These are phyloP conservation scores for Vishniacozyma victoriae DNA, from an alignment of 768 basidiomycete genomes.

Conservation along the genomic window DNA sequence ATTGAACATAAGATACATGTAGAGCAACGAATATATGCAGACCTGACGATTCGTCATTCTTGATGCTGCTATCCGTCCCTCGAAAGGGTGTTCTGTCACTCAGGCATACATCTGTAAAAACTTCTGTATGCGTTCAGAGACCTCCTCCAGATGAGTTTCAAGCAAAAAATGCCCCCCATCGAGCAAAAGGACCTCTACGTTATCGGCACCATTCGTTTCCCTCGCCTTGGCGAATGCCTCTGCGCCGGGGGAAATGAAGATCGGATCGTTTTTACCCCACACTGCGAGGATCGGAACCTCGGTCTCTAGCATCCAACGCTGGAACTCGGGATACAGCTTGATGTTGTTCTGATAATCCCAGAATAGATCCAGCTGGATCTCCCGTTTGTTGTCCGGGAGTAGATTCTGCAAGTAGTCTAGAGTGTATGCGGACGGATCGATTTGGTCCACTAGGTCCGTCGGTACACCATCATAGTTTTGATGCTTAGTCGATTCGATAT, in stretches of 20 bases:
- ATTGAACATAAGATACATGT: no score
- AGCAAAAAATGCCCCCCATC: constrained; percentile 54
- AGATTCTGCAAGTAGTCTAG: constrained; percentile 51
- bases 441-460: constrained; percentile 34
- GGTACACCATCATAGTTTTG: constrained; percentile 31
- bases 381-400: constrained; percentile 43
- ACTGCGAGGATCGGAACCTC: constrained; percentile 51
- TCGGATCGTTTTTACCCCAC: constrained; percentile 53
- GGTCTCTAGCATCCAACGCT: constrained; percentile 49
- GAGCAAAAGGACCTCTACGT: constrained; percentile 48
- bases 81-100: no score
- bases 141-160: constrained; percentile 50
- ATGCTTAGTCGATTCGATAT: no score
- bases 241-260: constrained; percentile 52
- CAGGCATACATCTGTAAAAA: constrained; percentile 45
- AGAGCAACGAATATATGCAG: no score
- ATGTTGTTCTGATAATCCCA: constrained; percentile 51
- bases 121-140: constrained; percentile 38
- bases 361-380: constrained; percentile 52
- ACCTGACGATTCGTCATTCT: no score
- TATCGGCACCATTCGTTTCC: no score
- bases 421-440: constrained; percentile 47
- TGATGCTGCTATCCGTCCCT: no score
- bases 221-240: constrained; percentile 51
- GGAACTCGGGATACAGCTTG: constrained; percentile 51